These are phyloP conservation scores for Annona cherimola DNA, from an alignment of 164 flowering plant species.

Conservation along the genomic window DNA sequence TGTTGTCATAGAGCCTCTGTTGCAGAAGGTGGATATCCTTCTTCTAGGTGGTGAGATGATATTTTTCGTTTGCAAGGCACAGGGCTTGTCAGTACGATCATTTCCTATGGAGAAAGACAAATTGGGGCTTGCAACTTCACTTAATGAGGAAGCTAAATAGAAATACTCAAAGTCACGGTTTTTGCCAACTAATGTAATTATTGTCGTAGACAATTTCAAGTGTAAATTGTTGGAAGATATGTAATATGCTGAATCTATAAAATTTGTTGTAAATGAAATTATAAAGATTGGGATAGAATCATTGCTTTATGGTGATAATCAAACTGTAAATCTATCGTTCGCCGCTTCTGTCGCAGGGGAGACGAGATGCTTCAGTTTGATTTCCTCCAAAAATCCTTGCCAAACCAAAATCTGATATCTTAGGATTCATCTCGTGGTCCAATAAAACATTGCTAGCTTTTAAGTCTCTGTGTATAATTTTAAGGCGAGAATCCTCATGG, in stretches of 20 bases:
- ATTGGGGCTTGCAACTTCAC: constrained; percentile 69
- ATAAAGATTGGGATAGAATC: no score
- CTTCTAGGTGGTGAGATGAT: constrained; percentile 89
- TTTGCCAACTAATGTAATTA: constrained; percentile 73
- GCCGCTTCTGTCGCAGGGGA: no score
- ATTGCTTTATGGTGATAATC: no score
- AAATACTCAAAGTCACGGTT: constrained; percentile 72
- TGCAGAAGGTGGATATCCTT: constrained; percentile 68
- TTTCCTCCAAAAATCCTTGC: constrained; percentile 37
- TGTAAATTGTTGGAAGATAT: no score
- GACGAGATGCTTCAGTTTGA: constrained; percentile 18
- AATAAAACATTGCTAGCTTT: constrained; percentile 19
- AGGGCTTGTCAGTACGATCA: constrained; percentile 64
- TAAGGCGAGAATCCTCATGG: no score
- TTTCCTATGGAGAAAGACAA: constrained; percentile 91
- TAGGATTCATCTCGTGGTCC: constrained; percentile 31
- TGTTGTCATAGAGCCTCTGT: constrained; percentile 77
- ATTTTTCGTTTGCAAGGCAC: constrained; percentile 88
- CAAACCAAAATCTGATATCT: constrained; percentile 45
- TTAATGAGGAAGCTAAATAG: constrained; percentile 72
- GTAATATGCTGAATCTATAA: no score
- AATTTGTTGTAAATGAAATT: no score
- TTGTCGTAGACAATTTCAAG: no score
- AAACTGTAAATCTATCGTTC: no score
- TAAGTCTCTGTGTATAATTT: no score